Percentiles rank a stretch among this genome's conserved stretches.
Evolutionary conservation across 2,329 filamentous ascomycete genomes (phyloP).

Genomic region (Aureobasidium sp.): DNA sequence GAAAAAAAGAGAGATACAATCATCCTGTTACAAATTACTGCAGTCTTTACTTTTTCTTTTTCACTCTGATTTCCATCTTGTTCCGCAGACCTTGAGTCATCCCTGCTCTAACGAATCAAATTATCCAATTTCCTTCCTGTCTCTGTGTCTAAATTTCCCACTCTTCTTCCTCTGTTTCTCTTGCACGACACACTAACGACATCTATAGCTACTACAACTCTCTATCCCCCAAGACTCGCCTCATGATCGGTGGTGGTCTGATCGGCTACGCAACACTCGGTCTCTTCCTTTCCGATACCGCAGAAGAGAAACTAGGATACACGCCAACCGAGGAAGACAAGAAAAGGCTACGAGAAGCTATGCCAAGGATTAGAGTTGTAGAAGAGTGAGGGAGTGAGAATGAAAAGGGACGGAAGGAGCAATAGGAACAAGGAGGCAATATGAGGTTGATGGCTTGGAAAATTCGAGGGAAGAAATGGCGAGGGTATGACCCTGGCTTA

Average conservation of each 20-base stretch:
- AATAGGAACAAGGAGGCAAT: too few species aligned
- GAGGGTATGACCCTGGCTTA: background rate
- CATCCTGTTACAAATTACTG: background rate
- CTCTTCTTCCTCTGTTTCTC: background rate
- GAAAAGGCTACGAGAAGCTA: constrained; percentile 53
- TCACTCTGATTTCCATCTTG: background rate
- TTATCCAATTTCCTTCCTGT: too few species aligned
- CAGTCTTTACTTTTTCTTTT: background rate
- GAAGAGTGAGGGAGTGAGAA: constrained; percentile 31
- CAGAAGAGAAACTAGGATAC: constrained; percentile 67
- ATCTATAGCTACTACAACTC: constrained; percentile 49
- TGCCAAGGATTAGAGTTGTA: constrained; percentile 57
- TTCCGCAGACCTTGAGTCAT: too few species aligned
- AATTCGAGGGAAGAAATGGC: background rate
- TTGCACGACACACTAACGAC: background rate
- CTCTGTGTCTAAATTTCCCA: too few species aligned
- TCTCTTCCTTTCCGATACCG: constrained; percentile 63
- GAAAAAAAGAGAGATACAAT: background rate
- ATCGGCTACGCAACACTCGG: constrained; percentile 70
- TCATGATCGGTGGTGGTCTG: constrained; percentile 64
- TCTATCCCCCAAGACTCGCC: constrained; percentile 62
- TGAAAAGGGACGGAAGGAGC: background rate
- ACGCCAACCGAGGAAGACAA: constrained; percentile 67
- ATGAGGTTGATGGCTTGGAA: background rate
- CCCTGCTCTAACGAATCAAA: too few species aligned